phyloP scores from a whole-genome alignment of 768 basidiomycete genomes.

The Russula abietina region DNA sequence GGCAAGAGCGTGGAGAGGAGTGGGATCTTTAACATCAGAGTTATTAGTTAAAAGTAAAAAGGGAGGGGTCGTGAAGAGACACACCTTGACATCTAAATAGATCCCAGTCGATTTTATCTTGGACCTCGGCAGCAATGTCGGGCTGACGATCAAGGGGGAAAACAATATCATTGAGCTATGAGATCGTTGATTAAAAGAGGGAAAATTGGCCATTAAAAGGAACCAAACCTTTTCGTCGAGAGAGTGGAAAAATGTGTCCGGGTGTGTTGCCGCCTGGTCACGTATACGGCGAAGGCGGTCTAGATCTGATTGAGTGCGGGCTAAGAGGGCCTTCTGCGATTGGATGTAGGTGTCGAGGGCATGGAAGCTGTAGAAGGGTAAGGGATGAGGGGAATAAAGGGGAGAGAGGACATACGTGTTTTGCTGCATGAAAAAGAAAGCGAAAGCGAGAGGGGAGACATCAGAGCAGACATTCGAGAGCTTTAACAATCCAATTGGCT shows the following conservation, averaged over 20 bases:
- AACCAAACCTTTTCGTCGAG: conserved; percentile 36
- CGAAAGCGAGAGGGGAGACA: conserved; percentile 6
- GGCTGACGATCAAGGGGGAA: conserved; percentile 41
- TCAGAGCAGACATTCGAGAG: not conserved
- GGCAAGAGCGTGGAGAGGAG: conserved; percentile 46
- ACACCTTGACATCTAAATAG: conserved; percentile 52
- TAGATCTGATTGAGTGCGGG: conserved; percentile 58
- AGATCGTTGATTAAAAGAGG: not conserved
- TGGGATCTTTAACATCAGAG: conserved; percentile 41
- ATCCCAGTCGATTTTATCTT: conserved; percentile 56
- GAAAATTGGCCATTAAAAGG: conserved; percentile 17
- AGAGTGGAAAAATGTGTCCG: conserved; percentile 33
- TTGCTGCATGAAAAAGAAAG: not conserved
- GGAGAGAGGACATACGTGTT: conserved; percentile 7
- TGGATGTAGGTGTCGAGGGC: conserved; percentile 64
- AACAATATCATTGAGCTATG: conserved; percentile 32
- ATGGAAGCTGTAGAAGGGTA: conserved; percentile 39
- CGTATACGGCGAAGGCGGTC: conserved; percentile 46
- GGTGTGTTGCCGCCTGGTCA: conserved; percentile 34
- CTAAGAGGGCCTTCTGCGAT: conserved; percentile 53
- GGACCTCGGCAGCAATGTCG: conserved; percentile 41
- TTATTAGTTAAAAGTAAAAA: not conserved
- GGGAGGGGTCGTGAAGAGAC: conserved; percentile 18
- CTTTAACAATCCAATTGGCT: conserved; percentile 8
- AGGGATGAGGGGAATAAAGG: not conserved